A percentile compares a stretch with the other conserved stretches of the same genome.
phyloP scores from a whole-genome alignment of 306 rosid species.

The Elaeagnus macrophylla region DNA sequence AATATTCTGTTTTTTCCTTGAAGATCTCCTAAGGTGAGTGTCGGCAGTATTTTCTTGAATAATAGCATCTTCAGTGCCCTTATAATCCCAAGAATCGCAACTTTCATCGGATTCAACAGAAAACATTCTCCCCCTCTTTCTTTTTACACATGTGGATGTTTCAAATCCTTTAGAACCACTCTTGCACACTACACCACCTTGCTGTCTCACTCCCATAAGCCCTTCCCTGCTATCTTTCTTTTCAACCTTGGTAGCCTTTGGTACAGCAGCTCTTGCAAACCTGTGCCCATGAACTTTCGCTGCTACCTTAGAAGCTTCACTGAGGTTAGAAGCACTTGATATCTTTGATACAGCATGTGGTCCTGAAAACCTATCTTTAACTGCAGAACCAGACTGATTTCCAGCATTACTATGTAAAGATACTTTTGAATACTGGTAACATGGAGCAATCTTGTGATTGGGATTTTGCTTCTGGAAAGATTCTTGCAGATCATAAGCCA shows the following conservation, averaged over 20 bases:
- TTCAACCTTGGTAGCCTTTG: constrained; percentile 17
- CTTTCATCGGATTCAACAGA: constrained; percentile 29
- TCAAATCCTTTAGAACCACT: constrained; percentile 26
- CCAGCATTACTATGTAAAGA: constrained; percentile 29
- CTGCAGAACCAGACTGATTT: constrained; percentile 15
- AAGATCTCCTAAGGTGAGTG: constrained; percentile 27
- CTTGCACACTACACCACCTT: constrained; percentile 26
- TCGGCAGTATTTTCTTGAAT: constrained; percentile 21
- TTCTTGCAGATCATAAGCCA: constrained; percentile 39
- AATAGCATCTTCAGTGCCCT: constrained; percentile 13
- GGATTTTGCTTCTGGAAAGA: constrained; percentile 17
- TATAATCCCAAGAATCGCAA: constrained; percentile 17
- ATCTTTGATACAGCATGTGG: constrained; percentile 18
- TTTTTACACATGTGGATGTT: constrained; percentile 24
- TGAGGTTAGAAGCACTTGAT: constrained; percentile 25
- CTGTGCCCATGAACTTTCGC: constrained; percentile 25
- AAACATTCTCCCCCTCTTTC: constrained; percentile 42
- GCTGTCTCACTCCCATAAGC: constrained; percentile 23
- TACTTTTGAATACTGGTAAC: constrained; percentile 27
- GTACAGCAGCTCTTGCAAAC: constrained; percentile 13
- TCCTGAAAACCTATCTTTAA: constrained; percentile 7
- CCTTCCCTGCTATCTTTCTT: constrained; percentile 27
- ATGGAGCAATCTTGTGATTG: constrained; percentile 23
- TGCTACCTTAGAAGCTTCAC: constrained; percentile 20
- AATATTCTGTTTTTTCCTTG: constrained; percentile 41